Evolutionary conservation across 2,329 filamentous ascomycete genomes (phyloP).

Genomic region (Curvularia verruculosa): DNA sequence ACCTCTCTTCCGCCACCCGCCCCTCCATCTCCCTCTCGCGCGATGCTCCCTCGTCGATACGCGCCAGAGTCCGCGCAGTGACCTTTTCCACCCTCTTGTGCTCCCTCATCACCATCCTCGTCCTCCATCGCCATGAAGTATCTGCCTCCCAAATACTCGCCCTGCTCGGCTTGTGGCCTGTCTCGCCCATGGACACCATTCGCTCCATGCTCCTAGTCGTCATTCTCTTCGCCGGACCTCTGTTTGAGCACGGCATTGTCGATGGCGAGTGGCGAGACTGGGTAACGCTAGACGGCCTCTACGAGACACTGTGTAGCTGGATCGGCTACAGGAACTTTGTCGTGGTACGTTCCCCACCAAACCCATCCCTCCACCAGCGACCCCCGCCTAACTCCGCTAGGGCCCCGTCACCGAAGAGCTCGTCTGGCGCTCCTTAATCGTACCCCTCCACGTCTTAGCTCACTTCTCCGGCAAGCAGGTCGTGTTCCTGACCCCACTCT

Average conservation of each 20-base stretch:
- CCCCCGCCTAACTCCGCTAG: conserved; percentile 27
- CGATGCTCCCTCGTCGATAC: conserved; percentile 89
- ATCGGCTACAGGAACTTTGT: conserved; percentile 86
- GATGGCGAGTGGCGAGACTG: conserved; percentile 72
- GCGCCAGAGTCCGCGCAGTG: conserved; percentile 81
- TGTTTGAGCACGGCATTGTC: conserved; percentile 79
- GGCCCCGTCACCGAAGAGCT: conserved; percentile 91
- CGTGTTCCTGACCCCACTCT: conserved; percentile 81
- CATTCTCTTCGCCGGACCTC: conserved; percentile 80
- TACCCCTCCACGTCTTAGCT: conserved; percentile 81
- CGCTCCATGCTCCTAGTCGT: conserved; percentile 73
- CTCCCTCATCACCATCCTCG: conserved; percentile 68
- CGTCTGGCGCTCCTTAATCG: conserved; percentile 85
- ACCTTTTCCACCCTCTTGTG: conserved; percentile 74
- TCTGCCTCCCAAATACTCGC: conserved; percentile 64
- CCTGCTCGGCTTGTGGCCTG: conserved; percentile 81
- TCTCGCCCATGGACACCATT: conserved; percentile 67
- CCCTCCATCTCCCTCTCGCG: conserved; percentile 79
- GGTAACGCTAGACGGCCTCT: conserved; percentile 62
- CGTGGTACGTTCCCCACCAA: conserved; percentile 64
- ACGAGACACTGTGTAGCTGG: conserved; percentile 70
- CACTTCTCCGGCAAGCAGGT: conserved; percentile 59
- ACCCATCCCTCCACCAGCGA: not conserved
- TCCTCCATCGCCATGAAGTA: conserved; percentile 64
- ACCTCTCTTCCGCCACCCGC: conserved; percentile 78